phyloP scores from a whole-genome alignment of 306 rosid genomes.

The Citrullus mucosospermus region DNA sequence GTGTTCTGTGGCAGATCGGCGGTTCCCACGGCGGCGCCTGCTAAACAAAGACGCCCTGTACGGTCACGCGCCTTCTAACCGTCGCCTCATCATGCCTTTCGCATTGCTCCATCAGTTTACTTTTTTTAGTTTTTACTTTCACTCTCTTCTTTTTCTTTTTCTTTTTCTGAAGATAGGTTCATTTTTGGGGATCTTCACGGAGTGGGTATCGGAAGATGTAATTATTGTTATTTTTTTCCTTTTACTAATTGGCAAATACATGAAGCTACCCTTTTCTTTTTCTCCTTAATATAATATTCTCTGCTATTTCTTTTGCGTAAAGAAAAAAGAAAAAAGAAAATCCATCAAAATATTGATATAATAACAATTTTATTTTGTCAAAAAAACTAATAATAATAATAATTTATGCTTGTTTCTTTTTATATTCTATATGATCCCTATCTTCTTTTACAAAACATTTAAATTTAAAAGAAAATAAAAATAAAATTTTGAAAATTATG shows the following conservation, averaged over 20 bases:
- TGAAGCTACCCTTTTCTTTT: background rate
- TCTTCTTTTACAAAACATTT: no score
- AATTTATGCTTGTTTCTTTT: no score
- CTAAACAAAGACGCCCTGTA: background rate
- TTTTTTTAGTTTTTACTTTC: no score
- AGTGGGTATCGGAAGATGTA: background rate
- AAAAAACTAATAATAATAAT: no score
- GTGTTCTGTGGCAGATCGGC: background rate
- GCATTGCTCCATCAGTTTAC: background rate
- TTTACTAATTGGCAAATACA: background rate
- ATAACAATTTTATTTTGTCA: no score
- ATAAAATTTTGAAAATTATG: no score
- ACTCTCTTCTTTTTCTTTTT: background rate
- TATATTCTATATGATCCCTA: no score
- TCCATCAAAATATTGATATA: no score
- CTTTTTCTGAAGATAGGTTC: background rate
- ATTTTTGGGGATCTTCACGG: background rate
- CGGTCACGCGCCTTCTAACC: constrained; percentile 3
- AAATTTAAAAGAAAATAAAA: no score
- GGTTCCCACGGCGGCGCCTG: background rate
- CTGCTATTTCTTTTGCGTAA: background rate
- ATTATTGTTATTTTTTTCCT: background rate
- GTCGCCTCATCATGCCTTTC: background rate
- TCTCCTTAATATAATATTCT: background rate
- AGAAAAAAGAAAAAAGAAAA: background rate